Conservation (phyloP, 257 asterid species). For the Salvia rosmarinus region DNA sequence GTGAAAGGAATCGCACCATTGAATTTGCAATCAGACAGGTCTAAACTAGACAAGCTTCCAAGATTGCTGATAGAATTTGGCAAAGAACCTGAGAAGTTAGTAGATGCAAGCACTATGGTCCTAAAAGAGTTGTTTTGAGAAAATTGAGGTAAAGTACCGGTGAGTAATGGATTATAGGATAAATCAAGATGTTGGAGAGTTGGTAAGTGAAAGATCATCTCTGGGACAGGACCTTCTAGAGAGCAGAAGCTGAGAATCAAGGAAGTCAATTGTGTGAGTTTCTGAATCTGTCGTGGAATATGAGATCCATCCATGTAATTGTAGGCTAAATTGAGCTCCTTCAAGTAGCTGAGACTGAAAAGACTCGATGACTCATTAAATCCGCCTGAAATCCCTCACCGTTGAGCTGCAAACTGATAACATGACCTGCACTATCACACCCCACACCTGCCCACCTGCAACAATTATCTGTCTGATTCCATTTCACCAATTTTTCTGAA, state of each 20-base stretch:
- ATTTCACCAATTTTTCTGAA: neutral
- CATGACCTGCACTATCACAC: neutral
- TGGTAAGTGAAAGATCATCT: constrained; percentile 35
- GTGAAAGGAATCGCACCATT: constrained; percentile 40
- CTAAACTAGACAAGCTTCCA: constrained; percentile 31
- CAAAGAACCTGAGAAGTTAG: constrained; percentile 42
- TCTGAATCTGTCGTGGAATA: neutral
- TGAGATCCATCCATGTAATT: neutral
- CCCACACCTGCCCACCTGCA: neutral
- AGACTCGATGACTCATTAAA: neutral
- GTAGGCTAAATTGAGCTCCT: neutral
- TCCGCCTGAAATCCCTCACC: neutral
- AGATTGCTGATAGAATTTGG: constrained; percentile 43
- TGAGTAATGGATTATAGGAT: constrained; percentile 27
- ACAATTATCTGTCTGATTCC: neutral
- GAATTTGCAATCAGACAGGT: constrained; percentile 38
- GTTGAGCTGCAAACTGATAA: neutral
- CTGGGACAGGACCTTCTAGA: neutral
- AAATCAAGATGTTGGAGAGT: constrained; percentile 36
- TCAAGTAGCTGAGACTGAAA: too few relatives aligned
- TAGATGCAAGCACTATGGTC: constrained; percentile 23
- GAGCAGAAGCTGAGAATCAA: neutral
- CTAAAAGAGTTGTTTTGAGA: constrained; percentile 24
- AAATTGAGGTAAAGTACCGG: constrained; percentile 38
- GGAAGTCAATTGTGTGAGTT: neutral